Evolutionary conservation across 352 stramenopile species (phyloP).

Genomic region (Phytopythium delawarense): DNA sequence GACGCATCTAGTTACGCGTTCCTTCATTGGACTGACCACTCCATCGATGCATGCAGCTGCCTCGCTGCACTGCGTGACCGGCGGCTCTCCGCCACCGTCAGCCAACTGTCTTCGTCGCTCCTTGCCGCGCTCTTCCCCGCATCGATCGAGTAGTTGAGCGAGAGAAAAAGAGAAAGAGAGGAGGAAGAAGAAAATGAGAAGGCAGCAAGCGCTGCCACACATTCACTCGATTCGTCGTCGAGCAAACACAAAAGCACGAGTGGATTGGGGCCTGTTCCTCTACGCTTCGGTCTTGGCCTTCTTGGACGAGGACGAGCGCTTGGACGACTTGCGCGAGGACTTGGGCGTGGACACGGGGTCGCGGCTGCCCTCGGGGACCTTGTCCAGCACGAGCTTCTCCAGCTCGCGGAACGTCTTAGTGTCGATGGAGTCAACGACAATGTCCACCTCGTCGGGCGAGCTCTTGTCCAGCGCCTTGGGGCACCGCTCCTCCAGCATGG

Average conservation of each 20-base stretch:
- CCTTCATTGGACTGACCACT: neutral
- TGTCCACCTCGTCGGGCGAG: constrained; percentile 84
- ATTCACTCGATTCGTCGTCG: neutral
- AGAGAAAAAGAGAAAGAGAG: no score
- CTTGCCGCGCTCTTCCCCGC: neutral
- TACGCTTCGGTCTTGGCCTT: constrained; percentile 58
- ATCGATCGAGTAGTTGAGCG: neutral
- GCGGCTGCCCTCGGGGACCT: constrained; percentile 60
- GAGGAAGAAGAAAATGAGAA: no score
- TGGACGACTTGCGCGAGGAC: constrained; percentile 48
- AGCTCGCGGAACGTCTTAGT: constrained; percentile 85
- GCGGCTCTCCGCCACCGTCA: neutral
- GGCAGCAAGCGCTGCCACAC: neutral
- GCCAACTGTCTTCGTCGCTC: neutral
- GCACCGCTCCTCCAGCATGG: constrained; percentile 82
- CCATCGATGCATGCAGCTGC: neutral
- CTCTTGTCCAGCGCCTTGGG: constrained; percentile 85
- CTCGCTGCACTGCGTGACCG: constrained; percentile 1
- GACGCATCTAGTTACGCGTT: no score
- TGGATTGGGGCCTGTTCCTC: no score
- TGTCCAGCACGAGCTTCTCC: constrained; percentile 76
- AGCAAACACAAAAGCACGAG: neutral
- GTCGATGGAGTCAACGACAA: constrained; percentile 87
- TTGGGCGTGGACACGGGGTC: constrained; percentile 60
- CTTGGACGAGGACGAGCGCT: constrained; percentile 50